Evolutionary conservation across 2,329 filamentous ascomycete genomes (phyloP).

Genomic region (Akanthomyces lecanii): DNA sequence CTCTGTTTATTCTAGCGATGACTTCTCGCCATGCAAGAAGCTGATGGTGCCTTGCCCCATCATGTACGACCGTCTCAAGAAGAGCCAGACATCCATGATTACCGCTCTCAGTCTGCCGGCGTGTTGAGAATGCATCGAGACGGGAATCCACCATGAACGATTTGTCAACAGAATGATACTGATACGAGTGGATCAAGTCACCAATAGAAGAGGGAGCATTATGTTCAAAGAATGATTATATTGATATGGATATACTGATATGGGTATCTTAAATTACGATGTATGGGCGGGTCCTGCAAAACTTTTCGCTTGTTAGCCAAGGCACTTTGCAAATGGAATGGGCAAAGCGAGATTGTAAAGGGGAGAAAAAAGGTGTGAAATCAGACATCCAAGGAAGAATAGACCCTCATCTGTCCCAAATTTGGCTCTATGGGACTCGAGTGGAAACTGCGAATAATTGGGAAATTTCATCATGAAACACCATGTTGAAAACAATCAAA

Average conservation of each 20-base stretch:
- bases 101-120: too few relatives aligned
- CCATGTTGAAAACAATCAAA: constrained; percentile 9
- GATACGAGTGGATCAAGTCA: too few relatives aligned
- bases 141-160: too few relatives aligned
- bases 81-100: too few relatives aligned
- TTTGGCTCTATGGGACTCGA: constrained; percentile 68
- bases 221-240: too few relatives aligned
- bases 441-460: constrained; percentile 86
- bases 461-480: constrained; percentile 66
- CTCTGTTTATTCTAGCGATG: too few relatives aligned
- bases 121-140: too few relatives aligned
- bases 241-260: neutral
- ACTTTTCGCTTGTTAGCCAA: constrained; percentile 25
- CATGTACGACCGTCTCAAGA: too few relatives aligned
- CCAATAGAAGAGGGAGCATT: too few relatives aligned
- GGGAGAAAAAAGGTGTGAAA: constrained; percentile 27
- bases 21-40: too few relatives aligned
- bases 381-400: constrained; percentile 77
- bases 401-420: constrained; percentile 64
- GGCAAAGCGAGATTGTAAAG: constrained; percentile 4
- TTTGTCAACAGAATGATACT: too few relatives aligned
- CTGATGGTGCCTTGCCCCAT: too few relatives aligned
- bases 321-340: neutral
- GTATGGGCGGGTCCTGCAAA: constrained; percentile 9
- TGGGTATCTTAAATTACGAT: neutral